These are phyloP conservation scores for Fistulifera solaris DNA, from an alignment of 108 stramenopile genomes.

Conservation along the genomic window DNA sequence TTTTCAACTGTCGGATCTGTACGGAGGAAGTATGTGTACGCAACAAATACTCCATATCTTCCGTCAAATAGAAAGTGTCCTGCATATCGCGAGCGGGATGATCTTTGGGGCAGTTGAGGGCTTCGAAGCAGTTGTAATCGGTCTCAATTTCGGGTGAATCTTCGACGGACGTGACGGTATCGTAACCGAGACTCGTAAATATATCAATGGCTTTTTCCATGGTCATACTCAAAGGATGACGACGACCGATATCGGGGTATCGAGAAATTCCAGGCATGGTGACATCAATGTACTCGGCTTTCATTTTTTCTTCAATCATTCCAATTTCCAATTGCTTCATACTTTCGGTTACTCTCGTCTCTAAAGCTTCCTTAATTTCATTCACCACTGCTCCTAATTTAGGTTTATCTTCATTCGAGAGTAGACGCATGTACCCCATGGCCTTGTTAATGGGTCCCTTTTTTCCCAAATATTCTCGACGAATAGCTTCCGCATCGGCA, in stretches of 20 bases:
- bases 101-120: slow-evolving; percentile 70
- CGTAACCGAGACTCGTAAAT: slow-evolving; percentile 32
- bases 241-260: slow-evolving; percentile 16
- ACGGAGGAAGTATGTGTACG: slow-evolving; percentile 95
- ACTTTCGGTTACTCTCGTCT: slow-evolving; percentile 14
- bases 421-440: slow-evolving; percentile 29
- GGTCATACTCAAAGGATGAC: slow-evolving; percentile 41
- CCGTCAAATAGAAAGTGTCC: slow-evolving; percentile 90
- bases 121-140: slow-evolving; percentile 63
- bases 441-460: slow-evolving; percentile 34
- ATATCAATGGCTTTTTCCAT: slow-evolving; percentile 42
- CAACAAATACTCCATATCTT: slow-evolving; percentile 51
- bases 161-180: slow-evolving; percentile 33
- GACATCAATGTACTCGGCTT: slow-evolving; percentile 31
- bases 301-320: slow-evolving; percentile 24
- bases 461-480: slow-evolving; percentile 34
- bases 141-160: slow-evolving; percentile 36
- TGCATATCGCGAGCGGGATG: slow-evolving; percentile 83
- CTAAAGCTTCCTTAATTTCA: slow-evolving; percentile 26
- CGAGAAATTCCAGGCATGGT: slow-evolving; percentile 25
- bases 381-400: slow-evolving; percentile 33
- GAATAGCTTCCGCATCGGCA: slow-evolving; percentile 29
- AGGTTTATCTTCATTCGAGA: slow-evolving; percentile 34
- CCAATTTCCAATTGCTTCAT: slow-evolving; percentile 17
- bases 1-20: slow-evolving; percentile 77